phyloP scores from a whole-genome alignment of 352 stramenopile species.

The Phytopythium helicoides region DNA sequence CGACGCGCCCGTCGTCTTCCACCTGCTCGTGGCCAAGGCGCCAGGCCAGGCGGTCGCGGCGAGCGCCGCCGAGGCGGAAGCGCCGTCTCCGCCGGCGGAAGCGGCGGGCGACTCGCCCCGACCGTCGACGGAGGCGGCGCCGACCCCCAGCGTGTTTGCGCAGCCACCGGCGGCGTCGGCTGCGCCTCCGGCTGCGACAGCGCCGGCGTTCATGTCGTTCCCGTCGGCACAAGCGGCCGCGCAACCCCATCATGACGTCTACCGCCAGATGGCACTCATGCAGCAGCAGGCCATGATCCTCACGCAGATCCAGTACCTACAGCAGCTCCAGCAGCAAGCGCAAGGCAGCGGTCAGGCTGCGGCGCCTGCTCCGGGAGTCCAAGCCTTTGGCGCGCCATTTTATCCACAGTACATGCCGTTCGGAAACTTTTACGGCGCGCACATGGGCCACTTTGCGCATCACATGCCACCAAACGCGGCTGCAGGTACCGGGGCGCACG shows the following conservation, averaged over 20 bases:
- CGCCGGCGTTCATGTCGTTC: constrained; percentile 5
- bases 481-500: no score
- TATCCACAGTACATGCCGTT: constrained; percentile 17
- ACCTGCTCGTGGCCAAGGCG: constrained; percentile 60
- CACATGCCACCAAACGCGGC: not conserved
- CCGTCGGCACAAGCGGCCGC: constrained; percentile 1
- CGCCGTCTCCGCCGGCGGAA: constrained; percentile 1
- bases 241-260: constrained; percentile 41
- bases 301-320: constrained; percentile 80
- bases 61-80: not conserved
- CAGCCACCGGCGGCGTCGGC: constrained; percentile 9
- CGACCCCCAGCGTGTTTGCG: not conserved
- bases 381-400: constrained; percentile 14
- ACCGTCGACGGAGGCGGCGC: constrained; percentile 2
- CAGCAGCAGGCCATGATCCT: constrained; percentile 79
- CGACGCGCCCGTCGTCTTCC: constrained; percentile 56
- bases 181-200: constrained; percentile 12
- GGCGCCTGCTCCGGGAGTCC: not conserved
- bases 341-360: constrained; percentile 5
- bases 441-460: constrained; percentile 19
- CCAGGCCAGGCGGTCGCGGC: constrained; percentile 18
- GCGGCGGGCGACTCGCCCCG: constrained; percentile 10
- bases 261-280: constrained; percentile 62
- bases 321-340: constrained; percentile 53
- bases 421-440: constrained; percentile 27